phyloP scores from a whole-genome alignment of 208 protist genomes.

The Acanthamoeba rhysodes region DNA sequence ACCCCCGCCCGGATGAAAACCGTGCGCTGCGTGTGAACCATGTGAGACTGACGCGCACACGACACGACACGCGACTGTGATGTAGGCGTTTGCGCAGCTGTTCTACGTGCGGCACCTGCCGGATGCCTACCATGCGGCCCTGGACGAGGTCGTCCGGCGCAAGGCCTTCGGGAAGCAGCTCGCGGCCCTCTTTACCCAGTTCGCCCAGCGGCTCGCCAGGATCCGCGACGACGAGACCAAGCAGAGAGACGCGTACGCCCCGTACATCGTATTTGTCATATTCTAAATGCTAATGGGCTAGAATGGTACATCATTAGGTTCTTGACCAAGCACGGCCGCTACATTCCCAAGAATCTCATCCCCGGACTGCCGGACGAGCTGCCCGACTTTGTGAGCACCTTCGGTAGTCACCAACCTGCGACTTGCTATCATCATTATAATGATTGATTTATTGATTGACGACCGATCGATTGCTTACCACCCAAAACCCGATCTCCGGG shows the following conservation, averaged over 20 bases:
- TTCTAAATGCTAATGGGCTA: background rate
- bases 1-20: too few relatives aligned
- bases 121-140: background rate
- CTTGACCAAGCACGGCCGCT: conserved; percentile 48
- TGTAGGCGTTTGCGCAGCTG: conserved; percentile 47
- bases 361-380: conserved; percentile 31
- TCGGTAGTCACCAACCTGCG: background rate
- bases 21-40: too few relatives aligned
- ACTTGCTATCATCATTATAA: background rate
- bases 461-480: background rate
- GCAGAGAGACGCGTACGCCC: background rate
- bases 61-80: background rate
- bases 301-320: background rate
- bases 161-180: conserved; percentile 3
- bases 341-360: conserved; percentile 41
- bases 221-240: conserved; percentile 32
- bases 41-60: background rate
- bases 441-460: background rate
- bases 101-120: conserved; percentile 24
- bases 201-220: background rate
- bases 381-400: conserved; percentile 9
- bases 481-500: background rate
- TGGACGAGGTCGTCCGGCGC: conserved; percentile 39
- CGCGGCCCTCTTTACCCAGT: background rate
- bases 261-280: background rate